phyloP scores from a whole-genome alignment of 257 asterid species.

The Vinca minor region DNA sequence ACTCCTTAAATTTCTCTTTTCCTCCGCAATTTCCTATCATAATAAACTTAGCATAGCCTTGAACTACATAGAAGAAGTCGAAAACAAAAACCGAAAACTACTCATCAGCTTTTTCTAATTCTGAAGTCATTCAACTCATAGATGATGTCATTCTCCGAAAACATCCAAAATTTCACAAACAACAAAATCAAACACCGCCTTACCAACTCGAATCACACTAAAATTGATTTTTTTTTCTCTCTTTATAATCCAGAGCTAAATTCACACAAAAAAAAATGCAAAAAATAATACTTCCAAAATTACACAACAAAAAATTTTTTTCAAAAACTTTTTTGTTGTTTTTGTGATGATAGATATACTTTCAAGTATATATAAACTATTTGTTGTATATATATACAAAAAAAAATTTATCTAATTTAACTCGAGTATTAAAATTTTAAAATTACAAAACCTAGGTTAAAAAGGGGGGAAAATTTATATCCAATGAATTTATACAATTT shows the following conservation, averaged over 20 bases:
- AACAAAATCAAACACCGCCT: slow-evolving; percentile 10
- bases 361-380: not conserved
- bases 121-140: slow-evolving; percentile 24
- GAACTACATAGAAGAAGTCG: not conserved
- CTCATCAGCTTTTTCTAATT: not conserved
- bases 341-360: slow-evolving; percentile 7
- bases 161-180: slow-evolving; percentile 32
- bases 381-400: slow-evolving; percentile 1
- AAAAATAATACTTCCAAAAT: slow-evolving; percentile 24
- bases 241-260: slow-evolving; percentile 16
- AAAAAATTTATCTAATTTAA: not conserved
- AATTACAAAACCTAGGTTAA: not conserved
- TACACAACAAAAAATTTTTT: slow-evolving; percentile 46
- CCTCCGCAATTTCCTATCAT: slow-evolving; percentile 30
- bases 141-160: slow-evolving; percentile 38
- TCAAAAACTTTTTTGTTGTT: slow-evolving; percentile 38
- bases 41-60: slow-evolving; percentile 30
- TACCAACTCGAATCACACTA: slow-evolving; percentile 27
- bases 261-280: slow-evolving; percentile 22
- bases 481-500: slow-evolving; percentile 21
- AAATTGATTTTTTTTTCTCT: too few species aligned
- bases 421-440: not conserved
- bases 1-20: not conserved
- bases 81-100: not conserved
- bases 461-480: not conserved